A percentile compares a stretch with the other conserved stretches of the same genome.
phyloP scores from a whole-genome alignment of 306 rosid genomes.

The Trifolium subterraneum region DNA sequence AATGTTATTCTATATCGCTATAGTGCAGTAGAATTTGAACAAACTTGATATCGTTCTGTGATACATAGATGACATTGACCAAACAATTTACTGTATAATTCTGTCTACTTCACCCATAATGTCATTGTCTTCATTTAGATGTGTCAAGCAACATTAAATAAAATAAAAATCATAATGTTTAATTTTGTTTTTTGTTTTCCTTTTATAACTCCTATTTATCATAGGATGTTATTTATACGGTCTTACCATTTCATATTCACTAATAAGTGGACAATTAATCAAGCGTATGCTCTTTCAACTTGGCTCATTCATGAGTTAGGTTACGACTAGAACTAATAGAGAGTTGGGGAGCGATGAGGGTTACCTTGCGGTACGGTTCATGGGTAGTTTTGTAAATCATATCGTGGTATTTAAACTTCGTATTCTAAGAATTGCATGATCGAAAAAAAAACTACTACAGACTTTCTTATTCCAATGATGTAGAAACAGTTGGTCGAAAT shows the following conservation, averaged over 20 bases:
- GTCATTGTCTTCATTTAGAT: background rate
- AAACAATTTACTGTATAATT: too few relatives aligned
- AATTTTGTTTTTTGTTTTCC: background rate
- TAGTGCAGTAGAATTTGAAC: too few relatives aligned
- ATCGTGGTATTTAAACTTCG: too few relatives aligned
- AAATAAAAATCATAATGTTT: too few relatives aligned
- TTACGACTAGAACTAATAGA: background rate
- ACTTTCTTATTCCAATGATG: too few relatives aligned
- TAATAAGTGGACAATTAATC: background rate
- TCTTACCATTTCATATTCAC: conserved; percentile 11
- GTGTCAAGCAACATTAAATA: background rate
- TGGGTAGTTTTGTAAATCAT: background rate
- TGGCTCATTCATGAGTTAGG: background rate
- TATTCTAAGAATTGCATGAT: background rate
- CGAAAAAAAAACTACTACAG: too few relatives aligned
- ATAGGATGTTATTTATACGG: conserved; percentile 20
- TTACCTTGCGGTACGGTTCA: background rate
- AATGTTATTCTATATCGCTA: too few relatives aligned
- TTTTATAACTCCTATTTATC: conserved; percentile 9
- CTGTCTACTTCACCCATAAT: too few relatives aligned
- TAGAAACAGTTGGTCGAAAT: too few relatives aligned
- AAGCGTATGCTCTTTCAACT: too few relatives aligned
- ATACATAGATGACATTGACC: too few relatives aligned
- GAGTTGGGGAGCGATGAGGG: background rate
- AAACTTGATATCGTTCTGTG: too few relatives aligned